phyloP scores from a whole-genome alignment of 2,329 filamentous ascomycete genomes.

The Xylaria multiplex region DNA sequence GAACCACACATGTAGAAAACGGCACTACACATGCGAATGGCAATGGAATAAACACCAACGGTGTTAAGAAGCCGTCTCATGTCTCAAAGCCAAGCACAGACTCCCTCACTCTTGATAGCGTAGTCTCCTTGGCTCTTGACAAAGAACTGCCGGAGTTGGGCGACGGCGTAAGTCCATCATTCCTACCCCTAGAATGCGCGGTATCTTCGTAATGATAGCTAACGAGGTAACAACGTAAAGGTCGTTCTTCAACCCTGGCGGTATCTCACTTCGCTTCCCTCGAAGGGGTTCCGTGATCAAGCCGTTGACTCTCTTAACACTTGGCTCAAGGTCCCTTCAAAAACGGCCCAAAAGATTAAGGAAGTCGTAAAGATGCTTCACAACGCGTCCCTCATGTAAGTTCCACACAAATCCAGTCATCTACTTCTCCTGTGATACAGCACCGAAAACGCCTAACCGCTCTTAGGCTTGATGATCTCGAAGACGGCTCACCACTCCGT shows the following conservation, averaged over 20 bases:
- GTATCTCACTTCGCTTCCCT: constrained; percentile 18
- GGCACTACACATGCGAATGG: no score
- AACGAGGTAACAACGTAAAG: no score
- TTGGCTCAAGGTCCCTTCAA: constrained; percentile 17
- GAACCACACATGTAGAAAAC: no score
- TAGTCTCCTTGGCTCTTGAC: constrained; percentile 19
- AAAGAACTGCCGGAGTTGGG: constrained; percentile 2
- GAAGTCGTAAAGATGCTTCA: constrained; percentile 24
- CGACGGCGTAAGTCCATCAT: not conserved
- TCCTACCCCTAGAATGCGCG: no score
- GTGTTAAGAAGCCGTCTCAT: constrained; percentile 4
- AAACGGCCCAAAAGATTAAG: constrained; percentile 13
- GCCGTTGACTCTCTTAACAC: constrained; percentile 18
- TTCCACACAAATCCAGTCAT: not conserved
- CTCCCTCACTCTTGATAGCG: constrained; percentile 7
- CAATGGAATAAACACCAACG: not conserved
- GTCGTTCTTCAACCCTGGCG: constrained; percentile 14
- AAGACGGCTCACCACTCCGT: constrained; percentile 27
- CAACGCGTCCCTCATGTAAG: constrained; percentile 26
- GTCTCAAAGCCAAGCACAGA: constrained; percentile 9
- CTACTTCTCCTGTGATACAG: not conserved
- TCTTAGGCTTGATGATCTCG: constrained; percentile 29
- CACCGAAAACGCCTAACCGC: not conserved
- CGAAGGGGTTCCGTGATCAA: constrained; percentile 21
- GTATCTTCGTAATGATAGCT: no score